These are phyloP conservation scores for Thraustochytrium striatum DNA, from an alignment of 352 stramenopile genomes.

Conservation along the genomic window DNA sequence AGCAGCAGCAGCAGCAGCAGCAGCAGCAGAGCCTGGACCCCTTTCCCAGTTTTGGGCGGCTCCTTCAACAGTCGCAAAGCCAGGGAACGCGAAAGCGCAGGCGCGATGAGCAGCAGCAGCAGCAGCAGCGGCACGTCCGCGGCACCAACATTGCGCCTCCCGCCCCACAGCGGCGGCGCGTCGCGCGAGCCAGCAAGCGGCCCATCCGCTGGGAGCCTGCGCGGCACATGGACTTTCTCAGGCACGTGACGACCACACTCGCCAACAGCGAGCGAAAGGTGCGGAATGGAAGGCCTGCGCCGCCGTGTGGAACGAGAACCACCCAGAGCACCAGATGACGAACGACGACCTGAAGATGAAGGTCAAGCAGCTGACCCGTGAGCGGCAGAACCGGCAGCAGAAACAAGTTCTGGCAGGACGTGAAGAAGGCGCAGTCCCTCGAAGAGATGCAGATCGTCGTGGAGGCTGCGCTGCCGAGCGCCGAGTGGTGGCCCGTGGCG, in stretches of 20 bases:
- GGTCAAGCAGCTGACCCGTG: conserved; percentile 8
- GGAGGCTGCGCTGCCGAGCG: too few relatives aligned
- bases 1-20: not conserved
- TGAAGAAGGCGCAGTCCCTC: conserved; percentile 27
- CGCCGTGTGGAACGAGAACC: not conserved
- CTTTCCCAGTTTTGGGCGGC: not conserved
- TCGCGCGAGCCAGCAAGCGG: too few relatives aligned
- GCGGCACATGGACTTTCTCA: not conserved
- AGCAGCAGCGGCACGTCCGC: too few relatives aligned
- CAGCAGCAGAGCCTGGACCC: not conserved
- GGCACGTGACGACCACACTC: not conserved
- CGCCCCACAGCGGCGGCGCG: too few relatives aligned
- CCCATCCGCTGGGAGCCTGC: too few relatives aligned
- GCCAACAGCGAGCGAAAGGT: conserved; percentile 18
- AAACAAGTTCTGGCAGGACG: conserved; percentile 14
- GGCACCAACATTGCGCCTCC: too few relatives aligned
- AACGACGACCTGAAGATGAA: conserved; percentile 41
- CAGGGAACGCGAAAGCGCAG: too few relatives aligned
- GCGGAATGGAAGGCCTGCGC: conserved; percentile 13
- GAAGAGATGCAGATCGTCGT: too few relatives aligned
- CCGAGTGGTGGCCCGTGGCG: not conserved
- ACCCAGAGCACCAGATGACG: not conserved
- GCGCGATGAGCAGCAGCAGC: too few relatives aligned
- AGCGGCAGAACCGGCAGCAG: conserved; percentile 2
- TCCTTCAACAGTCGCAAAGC: too few relatives aligned